A percentile compares a stretch with the other conserved stretches of the same genome.
Evolutionary conservation across 495 filamentous ascomycete genomes (phyloP).

Genomic region (Cetradonia linearis): DNA sequence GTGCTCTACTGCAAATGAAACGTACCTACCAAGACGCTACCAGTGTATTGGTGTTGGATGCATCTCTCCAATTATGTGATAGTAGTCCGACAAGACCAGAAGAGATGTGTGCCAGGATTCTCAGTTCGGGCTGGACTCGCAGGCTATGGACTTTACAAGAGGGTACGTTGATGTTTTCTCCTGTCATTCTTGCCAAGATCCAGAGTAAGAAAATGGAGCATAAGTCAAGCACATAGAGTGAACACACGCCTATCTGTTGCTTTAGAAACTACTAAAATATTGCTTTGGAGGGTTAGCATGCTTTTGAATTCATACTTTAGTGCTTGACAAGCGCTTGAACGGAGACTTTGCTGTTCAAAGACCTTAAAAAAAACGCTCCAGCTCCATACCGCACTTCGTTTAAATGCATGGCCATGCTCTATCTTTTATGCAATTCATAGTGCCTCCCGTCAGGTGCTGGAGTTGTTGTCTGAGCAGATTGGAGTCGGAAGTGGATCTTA

Average conservation of each 20-base stretch:
- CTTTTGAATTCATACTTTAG: no score
- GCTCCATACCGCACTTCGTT: no score
- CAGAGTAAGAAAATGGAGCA: no score
- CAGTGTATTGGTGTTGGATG: constrained; percentile 17
- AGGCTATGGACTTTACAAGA: constrained; percentile 20
- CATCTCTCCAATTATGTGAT: constrained; percentile 2
- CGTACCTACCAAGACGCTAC: constrained; percentile 11
- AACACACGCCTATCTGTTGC: no score
- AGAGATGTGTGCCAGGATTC: constrained; percentile 11
- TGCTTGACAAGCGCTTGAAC: no score
- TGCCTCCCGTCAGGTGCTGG: background rate
- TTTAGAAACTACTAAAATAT: no score
- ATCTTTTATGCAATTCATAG: background rate
- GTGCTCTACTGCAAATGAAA: constrained; percentile 9
- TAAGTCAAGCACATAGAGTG: no score
- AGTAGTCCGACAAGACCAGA: background rate
- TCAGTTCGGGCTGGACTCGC: constrained; percentile 10
- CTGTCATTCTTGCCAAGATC: background rate
- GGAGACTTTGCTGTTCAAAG: no score
- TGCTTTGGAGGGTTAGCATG: no score
- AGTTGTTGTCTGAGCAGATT: background rate
- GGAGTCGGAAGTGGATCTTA: background rate
- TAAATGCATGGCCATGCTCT: no score
- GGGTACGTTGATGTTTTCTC: background rate
- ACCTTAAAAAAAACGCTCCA: no score